Conservation (phyloP, 2,329 filamentous ascomycete species). For the Fusarium zealandicum region DNA sequence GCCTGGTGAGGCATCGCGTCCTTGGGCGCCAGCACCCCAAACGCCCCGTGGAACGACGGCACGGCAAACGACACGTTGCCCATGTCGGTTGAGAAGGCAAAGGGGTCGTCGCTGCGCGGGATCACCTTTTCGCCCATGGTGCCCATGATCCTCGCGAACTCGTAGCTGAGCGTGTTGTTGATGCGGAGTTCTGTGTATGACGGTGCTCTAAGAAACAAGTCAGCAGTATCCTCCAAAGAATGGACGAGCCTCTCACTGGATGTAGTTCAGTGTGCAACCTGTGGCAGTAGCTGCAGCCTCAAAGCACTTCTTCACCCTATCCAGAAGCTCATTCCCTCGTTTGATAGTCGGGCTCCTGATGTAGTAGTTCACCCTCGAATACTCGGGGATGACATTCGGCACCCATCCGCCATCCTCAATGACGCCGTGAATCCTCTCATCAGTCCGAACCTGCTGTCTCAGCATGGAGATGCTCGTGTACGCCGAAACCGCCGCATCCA, state of each 20-base stretch:
- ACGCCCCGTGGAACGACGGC: constrained; percentile 57
- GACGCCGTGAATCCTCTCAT: constrained; percentile 35
- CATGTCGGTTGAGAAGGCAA: constrained; percentile 57
- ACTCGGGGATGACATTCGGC: constrained; percentile 51
- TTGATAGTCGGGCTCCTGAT: constrained; percentile 40
- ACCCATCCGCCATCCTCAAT: constrained; percentile 36
- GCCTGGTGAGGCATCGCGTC: constrained; percentile 50
- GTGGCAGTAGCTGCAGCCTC: constrained; percentile 47
- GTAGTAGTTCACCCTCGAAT: constrained; percentile 50
- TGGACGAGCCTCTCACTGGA: constrained; percentile 40
- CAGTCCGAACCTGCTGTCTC: constrained; percentile 32
- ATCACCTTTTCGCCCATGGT: constrained; percentile 47
- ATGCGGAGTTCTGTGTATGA: constrained; percentile 55
- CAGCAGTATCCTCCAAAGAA: neutral
- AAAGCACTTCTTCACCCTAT: constrained; percentile 48
- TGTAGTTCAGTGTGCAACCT: constrained; percentile 47
- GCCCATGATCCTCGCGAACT: constrained; percentile 54
- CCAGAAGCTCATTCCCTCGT: constrained; percentile 38
- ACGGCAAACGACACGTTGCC: constrained; percentile 58
- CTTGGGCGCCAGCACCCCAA: constrained; percentile 50
- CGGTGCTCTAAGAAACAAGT: constrained; percentile 36
- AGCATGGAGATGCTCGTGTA: constrained; percentile 30
- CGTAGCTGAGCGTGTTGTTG: constrained; percentile 53
- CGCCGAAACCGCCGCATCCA: constrained; percentile 29
- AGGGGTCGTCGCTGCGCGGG: constrained; percentile 46